A percentile compares a stretch with the other conserved stretches of the same genome.
These are phyloP conservation scores for Rhizoclosmatium sp. DNA, from an alignment of 192 early-diverging fungal species.

Conservation along the genomic window DNA sequence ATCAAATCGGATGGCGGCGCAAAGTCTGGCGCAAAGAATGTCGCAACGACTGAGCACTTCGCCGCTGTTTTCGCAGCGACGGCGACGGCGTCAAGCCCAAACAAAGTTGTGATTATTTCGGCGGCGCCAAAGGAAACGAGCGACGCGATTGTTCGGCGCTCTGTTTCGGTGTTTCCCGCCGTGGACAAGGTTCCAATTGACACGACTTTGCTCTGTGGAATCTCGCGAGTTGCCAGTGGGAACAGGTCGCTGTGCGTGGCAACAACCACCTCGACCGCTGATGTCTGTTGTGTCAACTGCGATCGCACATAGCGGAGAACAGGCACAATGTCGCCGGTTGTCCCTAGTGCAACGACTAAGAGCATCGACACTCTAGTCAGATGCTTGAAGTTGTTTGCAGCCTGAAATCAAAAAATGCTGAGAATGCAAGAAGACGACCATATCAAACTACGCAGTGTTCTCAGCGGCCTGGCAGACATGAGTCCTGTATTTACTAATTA, in stretches of 20 bases:
- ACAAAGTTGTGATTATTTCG: not conserved
- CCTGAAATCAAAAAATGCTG: not conserved
- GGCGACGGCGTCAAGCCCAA: conserved; percentile 4
- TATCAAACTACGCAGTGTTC: not conserved
- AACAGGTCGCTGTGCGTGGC: not conserved
- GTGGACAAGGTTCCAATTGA: not conserved
- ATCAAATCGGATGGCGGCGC: not conserved
- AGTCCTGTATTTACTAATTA: conserved; percentile 2
- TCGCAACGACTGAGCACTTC: not conserved
- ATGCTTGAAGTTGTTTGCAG: not conserved
- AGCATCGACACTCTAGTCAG: not conserved
- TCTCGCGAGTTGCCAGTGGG: not conserved
- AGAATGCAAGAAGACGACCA: not conserved
- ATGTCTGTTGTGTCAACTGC: not conserved
- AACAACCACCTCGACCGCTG: not conserved
- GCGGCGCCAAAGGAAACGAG: not conserved
- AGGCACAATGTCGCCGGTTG: conserved; percentile 6
- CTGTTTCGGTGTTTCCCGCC: not conserved
- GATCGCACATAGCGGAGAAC: not conserved
- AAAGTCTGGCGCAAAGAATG: conserved; percentile 20
- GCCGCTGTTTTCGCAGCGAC: not conserved
- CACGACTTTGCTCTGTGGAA: not conserved
- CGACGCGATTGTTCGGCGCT: not conserved
- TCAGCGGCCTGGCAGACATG: conserved; percentile 8
- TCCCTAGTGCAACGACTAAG: not conserved